phyloP scores from a whole-genome alignment of 768 basidiomycete species.

The Hemileccinum impolitum region DNA sequence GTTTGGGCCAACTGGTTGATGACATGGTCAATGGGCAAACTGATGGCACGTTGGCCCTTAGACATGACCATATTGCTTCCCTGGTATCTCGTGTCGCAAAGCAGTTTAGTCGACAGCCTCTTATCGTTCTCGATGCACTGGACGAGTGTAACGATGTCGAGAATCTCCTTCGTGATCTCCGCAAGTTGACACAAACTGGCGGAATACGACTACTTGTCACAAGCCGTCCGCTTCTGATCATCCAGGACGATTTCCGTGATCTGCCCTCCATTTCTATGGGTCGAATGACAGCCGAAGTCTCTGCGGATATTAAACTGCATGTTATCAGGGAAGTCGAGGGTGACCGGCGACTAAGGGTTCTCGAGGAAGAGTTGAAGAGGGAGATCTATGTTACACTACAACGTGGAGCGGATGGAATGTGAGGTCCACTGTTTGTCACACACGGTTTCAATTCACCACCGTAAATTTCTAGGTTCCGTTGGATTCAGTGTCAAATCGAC shows the following conservation, averaged over 20 bases:
- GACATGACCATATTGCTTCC: background rate
- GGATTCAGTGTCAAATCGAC: conserved; percentile 19
- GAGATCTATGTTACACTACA: conserved; percentile 1
- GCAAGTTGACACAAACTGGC: background rate
- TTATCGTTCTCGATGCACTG: conserved; percentile 16
- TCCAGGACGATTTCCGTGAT: background rate
- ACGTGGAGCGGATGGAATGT: conserved; percentile 12
- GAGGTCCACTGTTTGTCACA: too few relatives aligned
- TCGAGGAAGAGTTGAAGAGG: background rate
- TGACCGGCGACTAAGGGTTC: background rate
- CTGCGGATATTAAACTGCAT: conserved; percentile 9
- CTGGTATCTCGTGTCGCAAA: background rate
- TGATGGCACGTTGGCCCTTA: too few relatives aligned
- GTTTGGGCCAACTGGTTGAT: too few relatives aligned
- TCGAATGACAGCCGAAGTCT: background rate
- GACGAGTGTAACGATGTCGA: conserved; percentile 13
- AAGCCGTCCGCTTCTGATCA: conserved; percentile 8
- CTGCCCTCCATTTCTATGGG: conserved; percentile 10
- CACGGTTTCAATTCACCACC: too few relatives aligned
- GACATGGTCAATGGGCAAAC: too few relatives aligned
- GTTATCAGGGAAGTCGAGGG: conserved; percentile 3
- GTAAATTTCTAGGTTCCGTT: conserved; percentile 15
- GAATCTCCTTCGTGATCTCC: background rate
- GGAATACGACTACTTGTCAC: conserved; percentile 12
- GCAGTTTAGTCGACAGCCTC: background rate